A percentile compares a stretch with the other conserved stretches of the same genome.
Evolutionary conservation across 2,329 filamentous ascomycete species (phyloP).

Genomic region (Aspergillus tamarii): DNA sequence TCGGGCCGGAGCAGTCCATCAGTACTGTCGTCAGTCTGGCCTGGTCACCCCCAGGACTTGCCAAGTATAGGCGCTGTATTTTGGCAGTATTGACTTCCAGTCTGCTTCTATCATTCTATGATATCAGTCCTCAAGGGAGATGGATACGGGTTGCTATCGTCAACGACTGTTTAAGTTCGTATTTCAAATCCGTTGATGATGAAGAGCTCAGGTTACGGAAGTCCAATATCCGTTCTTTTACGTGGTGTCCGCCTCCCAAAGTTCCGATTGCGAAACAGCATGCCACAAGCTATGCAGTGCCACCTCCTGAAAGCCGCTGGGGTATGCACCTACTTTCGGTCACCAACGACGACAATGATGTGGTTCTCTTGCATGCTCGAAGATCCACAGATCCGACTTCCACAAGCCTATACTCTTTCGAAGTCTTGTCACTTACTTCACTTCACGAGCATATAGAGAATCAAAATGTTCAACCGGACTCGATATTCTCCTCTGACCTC

Average conservation of each 20-base stretch:
- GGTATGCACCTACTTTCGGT: constrained; percentile 40
- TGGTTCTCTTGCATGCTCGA: constrained; percentile 34
- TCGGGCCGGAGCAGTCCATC: constrained; percentile 62
- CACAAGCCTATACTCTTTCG: constrained; percentile 22
- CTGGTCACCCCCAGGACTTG: constrained; percentile 63
- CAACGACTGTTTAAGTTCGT: constrained; percentile 51
- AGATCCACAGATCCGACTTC: constrained; percentile 12
- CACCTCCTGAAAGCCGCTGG: constrained; percentile 33
- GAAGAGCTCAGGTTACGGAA: constrained; percentile 31
- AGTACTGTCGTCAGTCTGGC: constrained; percentile 53
- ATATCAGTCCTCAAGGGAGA: constrained; percentile 49
- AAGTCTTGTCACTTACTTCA: constrained; percentile 30
- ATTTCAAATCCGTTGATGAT: constrained; percentile 37
- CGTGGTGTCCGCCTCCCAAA: constrained; percentile 43
- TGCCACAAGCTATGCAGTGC: constrained; percentile 9
- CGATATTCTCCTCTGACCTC: constrained; percentile 35
- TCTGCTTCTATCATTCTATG: constrained; percentile 60
- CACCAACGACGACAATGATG: constrained; percentile 44
- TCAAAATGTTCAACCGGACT: constrained; percentile 25
- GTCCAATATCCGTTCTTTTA: constrained; percentile 43
- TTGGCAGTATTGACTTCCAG: constrained; percentile 62
- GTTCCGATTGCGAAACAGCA: constrained; percentile 14
- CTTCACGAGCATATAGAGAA: constrained; percentile 18
- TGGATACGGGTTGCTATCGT: constrained; percentile 60
- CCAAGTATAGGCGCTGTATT: constrained; percentile 56